Conservation (phyloP, 2,329 filamentous ascomycete genomes). For the Colletotrichum tabaci region DNA sequence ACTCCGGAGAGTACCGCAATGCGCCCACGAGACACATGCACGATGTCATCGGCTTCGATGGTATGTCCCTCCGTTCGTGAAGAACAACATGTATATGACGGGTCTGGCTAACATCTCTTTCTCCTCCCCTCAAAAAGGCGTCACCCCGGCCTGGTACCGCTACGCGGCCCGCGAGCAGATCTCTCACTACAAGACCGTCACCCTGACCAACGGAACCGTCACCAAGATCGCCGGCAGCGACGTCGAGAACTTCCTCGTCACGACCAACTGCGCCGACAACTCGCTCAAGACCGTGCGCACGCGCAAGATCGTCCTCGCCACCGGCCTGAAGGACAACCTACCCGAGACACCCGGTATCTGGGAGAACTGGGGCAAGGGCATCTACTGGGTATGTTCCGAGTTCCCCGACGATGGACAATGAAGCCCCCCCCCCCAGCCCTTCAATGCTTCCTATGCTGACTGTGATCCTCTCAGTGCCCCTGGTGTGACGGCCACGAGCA, state of each 20-base stretch:
- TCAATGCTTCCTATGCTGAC: neutral
- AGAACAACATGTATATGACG: no score
- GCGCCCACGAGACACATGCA: slow-evolving; percentile 70
- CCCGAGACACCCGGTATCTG: slow-evolving; percentile 68
- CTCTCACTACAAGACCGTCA: slow-evolving; percentile 63
- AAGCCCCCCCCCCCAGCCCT: no score
- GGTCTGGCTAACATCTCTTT: slow-evolving; percentile 5
- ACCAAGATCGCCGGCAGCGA: slow-evolving; percentile 57
- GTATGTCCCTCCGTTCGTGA: slow-evolving; percentile 50
- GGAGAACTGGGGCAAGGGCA: slow-evolving; percentile 71
- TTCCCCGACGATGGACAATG: no score
- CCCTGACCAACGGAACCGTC: slow-evolving; percentile 68
- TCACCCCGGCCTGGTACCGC: slow-evolving; percentile 69
- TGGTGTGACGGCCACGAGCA: slow-evolving; percentile 77
- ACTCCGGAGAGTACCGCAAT: slow-evolving; percentile 73
- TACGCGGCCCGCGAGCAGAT: slow-evolving; percentile 68
- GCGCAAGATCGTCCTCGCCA: slow-evolving; percentile 70
- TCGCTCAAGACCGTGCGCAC: slow-evolving; percentile 56
- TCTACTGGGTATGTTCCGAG: slow-evolving; percentile 62
- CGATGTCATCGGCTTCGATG: slow-evolving; percentile 73
- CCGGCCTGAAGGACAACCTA: slow-evolving; percentile 69
- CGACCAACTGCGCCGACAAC: slow-evolving; percentile 43
- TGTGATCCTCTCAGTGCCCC: slow-evolving; percentile 58
- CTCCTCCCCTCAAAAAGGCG: slow-evolving; percentile 54
- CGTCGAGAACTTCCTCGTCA: slow-evolving; percentile 63